Percentiles rank a stretch among this genome's conserved stretches.
phyloP scores from a whole-genome alignment of 2,329 filamentous ascomycete genomes.

The Hypoxylon sp. region DNA sequence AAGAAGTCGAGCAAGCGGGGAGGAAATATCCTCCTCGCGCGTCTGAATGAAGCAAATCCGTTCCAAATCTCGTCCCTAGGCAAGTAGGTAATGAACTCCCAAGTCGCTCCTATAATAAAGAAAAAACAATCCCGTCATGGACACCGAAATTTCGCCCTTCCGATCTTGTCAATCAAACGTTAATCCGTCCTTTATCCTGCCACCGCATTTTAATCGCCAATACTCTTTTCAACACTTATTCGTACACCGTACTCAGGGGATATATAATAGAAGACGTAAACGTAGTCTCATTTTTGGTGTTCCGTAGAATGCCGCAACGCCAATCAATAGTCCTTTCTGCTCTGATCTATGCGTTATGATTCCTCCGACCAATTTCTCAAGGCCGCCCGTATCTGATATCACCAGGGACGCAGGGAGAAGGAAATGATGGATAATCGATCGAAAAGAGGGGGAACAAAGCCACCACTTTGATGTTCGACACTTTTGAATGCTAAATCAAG shows the following conservation, averaged over 20 bases:
- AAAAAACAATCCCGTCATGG: conserved; percentile 21
- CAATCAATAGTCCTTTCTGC: conserved; percentile 18
- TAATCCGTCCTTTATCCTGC: conserved; percentile 32
- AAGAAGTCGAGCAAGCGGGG: conserved; percentile 14
- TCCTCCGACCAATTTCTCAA: conserved; percentile 2
- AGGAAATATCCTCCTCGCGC: conserved; percentile 12
- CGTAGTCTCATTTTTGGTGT: conserved; percentile 38
- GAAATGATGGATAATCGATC: conserved; percentile 14
- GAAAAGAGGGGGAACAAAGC: conserved; percentile 12
- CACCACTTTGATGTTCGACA: conserved; percentile 14
- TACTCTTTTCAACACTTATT: conserved; percentile 44
- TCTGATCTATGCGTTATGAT: conserved; percentile 28
- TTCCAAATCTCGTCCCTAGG: conserved; percentile 28
- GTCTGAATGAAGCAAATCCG: conserved; percentile 21
- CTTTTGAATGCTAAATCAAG: conserved; percentile 26
- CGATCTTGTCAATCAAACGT: conserved; percentile 26
- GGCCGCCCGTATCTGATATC: not conserved
- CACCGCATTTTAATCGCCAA: conserved; percentile 30
- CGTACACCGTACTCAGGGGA: conserved; percentile 41
- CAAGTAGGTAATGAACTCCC: conserved; percentile 1
- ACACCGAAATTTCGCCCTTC: conserved; percentile 20
- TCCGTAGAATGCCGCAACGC: conserved; percentile 41
- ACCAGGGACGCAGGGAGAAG: not conserved
- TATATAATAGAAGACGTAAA: conserved; percentile 36
- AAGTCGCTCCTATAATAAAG: conserved; percentile 17